Percentiles rank a stretch among this genome's conserved stretches.
Conservation (phyloP, 1,284 basidiomycete species). For the Puccinia novopanici region DNA sequence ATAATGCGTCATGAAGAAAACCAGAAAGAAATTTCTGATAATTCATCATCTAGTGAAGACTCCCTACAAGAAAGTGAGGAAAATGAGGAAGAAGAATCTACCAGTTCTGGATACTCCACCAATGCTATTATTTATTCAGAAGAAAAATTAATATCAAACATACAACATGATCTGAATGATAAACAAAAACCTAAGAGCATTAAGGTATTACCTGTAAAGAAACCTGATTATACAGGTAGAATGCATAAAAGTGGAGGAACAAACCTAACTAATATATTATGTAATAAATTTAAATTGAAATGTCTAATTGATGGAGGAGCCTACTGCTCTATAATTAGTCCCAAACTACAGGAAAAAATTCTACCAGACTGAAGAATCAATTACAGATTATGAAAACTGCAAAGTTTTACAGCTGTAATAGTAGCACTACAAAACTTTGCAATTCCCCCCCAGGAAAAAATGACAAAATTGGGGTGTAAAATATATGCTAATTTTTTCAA, state of each 20-base stretch:
- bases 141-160: background rate
- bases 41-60: background rate
- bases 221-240: background rate
- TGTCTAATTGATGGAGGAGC: slow-evolving; percentile 21
- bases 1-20: background rate
- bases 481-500: too few species aligned
- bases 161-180: background rate
- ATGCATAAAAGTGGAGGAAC: background rate
- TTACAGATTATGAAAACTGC: background rate
- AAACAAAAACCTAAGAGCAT: background rate
- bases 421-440: too few species aligned
- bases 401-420: slow-evolving; percentile 23
- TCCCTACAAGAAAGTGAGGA: too few species aligned
- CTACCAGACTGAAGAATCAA: background rate
- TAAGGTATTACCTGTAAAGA: too few species aligned
- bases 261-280: background rate
- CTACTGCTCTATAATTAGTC: too few species aligned
- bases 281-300: slow-evolving; percentile 5
- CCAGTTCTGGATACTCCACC: too few species aligned
- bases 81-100: background rate
- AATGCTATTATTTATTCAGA: too few species aligned
- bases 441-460: too few species aligned
- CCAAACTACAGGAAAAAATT: background rate
- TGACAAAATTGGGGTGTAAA: too few species aligned
- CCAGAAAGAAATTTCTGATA: background rate